Conservation (phyloP, 148 eudicot species). For the Limonium bicolor region DNA sequence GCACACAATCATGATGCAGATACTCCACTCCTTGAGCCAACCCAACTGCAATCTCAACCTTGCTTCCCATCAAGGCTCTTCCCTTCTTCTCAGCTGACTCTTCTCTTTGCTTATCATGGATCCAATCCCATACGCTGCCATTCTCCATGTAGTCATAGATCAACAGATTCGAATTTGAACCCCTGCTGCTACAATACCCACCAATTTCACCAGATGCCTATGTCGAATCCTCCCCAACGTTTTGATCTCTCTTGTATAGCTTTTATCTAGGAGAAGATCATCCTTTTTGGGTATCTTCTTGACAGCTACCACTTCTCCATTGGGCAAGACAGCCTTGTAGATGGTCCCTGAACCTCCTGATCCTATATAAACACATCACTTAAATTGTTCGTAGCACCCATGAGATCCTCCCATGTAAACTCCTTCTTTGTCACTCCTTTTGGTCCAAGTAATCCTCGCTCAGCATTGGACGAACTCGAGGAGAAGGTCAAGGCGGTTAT, state of each 20-base stretch:
- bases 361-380: conserved; percentile 72
- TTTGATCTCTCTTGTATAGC: conserved; percentile 80
- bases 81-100: conserved; percentile 21
- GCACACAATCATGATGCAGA: conserved; percentile 85
- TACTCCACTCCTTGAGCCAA: conserved; percentile 94
- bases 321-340: conserved; percentile 57
- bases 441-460: conserved; percentile 36
- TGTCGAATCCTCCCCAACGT: conserved; percentile 89
- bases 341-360: conserved; percentile 90
- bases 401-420: conserved; percentile 71
- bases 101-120: conserved; percentile 28
- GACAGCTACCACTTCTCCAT: conserved; percentile 67
- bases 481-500: conserved; percentile 29
- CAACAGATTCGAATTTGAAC: conserved; percentile 46
- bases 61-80: conserved; percentile 41
- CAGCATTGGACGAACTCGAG: conserved; percentile 55
- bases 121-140: conserved; percentile 95
- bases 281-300: conserved; percentile 67
- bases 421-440: conserved; percentile 36
- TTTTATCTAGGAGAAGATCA: conserved; percentile 49
- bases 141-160: conserved; percentile 95
- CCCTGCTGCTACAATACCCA: conserved; percentile 59
- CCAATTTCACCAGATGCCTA: conserved; percentile 76
- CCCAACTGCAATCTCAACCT: conserved; percentile 76
- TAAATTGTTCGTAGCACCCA: conserved; percentile 87